These are phyloP conservation scores for Ustilago vetiveriae DNA, from an alignment of 1,284 basidiomycete species.

Conservation along the genomic window DNA sequence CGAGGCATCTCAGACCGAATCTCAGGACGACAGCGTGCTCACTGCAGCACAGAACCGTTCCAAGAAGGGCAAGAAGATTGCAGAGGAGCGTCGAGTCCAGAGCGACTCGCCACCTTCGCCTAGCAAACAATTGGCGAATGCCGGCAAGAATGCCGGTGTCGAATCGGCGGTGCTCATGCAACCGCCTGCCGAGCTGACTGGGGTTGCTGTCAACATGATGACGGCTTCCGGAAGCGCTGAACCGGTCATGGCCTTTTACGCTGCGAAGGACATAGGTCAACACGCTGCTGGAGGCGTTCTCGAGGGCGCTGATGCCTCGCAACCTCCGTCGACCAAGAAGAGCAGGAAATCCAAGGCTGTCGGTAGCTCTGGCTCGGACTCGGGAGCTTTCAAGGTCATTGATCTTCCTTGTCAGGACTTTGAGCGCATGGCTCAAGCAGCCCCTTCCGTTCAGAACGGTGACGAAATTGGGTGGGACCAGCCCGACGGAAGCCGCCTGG, in stretches of 20 bases:
- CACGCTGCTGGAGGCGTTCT: not conserved
- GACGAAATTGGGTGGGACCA: conserved; percentile 60
- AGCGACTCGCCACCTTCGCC: conserved; percentile 43
- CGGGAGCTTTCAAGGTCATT: conserved; percentile 24
- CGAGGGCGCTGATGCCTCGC: conserved; percentile 10
- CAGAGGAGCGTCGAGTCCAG: conserved; percentile 24
- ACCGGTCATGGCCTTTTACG: conserved; percentile 7
- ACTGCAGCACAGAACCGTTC: conserved; percentile 6
- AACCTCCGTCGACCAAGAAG: conserved; percentile 23
- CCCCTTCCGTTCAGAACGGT: conserved; percentile 38
- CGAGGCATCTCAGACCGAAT: conserved; percentile 1
- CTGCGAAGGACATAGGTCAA: conserved; percentile 2
- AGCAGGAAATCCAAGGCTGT: conserved; percentile 27
- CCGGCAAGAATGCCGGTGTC: not conserved
- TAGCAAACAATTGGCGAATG: conserved; percentile 17
- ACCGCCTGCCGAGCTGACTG: conserved; percentile 3
- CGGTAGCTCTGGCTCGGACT: conserved; percentile 19
- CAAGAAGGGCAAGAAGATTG: conserved; percentile 37
- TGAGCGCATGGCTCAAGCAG: conserved; percentile 32
- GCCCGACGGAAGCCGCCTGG: conserved; percentile 61
- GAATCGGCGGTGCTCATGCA: conserved; percentile 11
- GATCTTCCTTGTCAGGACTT: conserved; percentile 42
- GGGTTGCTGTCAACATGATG: conserved; percentile 15
- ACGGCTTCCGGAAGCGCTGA: conserved; percentile 21
- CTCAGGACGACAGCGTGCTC: conserved; percentile 14